phyloP scores from a whole-genome alignment of 768 basidiomycete genomes.

The Gautieria morchelliformis region DNA sequence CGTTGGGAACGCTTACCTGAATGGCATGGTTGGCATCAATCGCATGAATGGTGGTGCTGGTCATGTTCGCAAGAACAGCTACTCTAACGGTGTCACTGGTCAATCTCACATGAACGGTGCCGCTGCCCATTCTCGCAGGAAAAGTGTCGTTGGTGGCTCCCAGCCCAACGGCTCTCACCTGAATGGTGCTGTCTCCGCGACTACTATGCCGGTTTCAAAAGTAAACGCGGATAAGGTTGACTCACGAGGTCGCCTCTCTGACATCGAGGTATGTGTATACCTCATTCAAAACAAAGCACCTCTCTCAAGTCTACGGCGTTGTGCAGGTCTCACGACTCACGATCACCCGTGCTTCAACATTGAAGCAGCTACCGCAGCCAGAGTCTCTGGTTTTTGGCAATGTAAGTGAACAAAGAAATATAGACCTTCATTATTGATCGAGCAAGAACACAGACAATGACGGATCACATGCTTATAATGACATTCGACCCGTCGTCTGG shows the following conservation, averaged over 20 bases:
- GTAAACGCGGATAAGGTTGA: neutral
- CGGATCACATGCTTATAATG: slow-evolving; percentile 71
- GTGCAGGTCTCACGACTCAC: slow-evolving; percentile 46
- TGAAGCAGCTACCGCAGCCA: slow-evolving; percentile 41
- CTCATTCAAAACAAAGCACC: neutral
- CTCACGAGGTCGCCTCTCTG: neutral
- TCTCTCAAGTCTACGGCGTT: no score
- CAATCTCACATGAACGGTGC: no score
- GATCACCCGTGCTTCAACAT: slow-evolving; percentile 33
- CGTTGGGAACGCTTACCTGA: no score
- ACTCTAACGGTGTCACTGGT: no score
- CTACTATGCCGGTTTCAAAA: no score
- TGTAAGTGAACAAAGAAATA: slow-evolving; percentile 28
- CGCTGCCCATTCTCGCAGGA: no score
- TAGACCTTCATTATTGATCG: neutral
- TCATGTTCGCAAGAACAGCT: no score
- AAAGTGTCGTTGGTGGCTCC: no score
- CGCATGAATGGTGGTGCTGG: no score
- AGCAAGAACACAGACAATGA: slow-evolving; percentile 35
- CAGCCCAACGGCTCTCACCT: no score
- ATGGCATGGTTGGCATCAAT: no score
- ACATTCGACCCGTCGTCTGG: slow-evolving; percentile 51
- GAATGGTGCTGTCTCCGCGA: no score
- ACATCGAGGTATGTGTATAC: neutral
- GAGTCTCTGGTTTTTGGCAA: slow-evolving; percentile 50